Conservation (phyloP, 305 asterid genomes). For the Fraxinus xanthoxyloides region DNA sequence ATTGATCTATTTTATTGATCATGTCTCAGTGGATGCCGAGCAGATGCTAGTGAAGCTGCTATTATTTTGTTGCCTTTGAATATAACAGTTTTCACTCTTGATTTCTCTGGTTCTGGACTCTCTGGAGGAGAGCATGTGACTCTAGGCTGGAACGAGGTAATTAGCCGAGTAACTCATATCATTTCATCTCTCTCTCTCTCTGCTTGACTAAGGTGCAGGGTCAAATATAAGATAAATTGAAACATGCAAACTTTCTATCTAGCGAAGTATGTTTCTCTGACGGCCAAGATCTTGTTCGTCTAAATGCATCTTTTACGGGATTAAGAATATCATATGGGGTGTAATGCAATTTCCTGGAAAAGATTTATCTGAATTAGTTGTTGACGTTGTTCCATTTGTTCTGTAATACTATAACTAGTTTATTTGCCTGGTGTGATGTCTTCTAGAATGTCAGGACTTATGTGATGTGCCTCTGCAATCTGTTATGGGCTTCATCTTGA, state of each 20-base stretch:
- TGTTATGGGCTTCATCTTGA: neutral
- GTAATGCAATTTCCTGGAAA: neutral
- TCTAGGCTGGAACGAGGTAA: conserved; percentile 93
- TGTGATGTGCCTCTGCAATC: neutral
- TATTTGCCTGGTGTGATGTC: neutral
- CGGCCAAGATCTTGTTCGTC: neutral
- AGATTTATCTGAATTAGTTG: neutral
- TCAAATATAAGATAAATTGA: neutral
- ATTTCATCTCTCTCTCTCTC: neutral
- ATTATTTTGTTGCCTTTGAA: conserved; percentile 81
- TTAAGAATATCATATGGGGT: neutral
- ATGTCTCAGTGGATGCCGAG: conserved; percentile 80
- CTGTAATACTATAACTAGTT: neutral
- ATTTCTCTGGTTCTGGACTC: conserved; percentile 95
- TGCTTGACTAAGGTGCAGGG: neutral
- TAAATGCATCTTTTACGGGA: neutral
- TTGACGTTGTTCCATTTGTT: neutral
- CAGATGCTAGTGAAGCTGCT: conserved; percentile 99
- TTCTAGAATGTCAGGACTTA: neutral
- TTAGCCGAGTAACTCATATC: conserved; percentile 27
- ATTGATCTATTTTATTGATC: conserved; percentile 26
- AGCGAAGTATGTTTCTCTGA: neutral
- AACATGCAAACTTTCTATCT: neutral
- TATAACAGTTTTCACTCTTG: conserved; percentile 82
- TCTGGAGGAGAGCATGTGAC: conserved; percentile 96